Conservation (phyloP, 495 filamentous ascomycete genomes). For the Bathelium albidoporum region DNA sequence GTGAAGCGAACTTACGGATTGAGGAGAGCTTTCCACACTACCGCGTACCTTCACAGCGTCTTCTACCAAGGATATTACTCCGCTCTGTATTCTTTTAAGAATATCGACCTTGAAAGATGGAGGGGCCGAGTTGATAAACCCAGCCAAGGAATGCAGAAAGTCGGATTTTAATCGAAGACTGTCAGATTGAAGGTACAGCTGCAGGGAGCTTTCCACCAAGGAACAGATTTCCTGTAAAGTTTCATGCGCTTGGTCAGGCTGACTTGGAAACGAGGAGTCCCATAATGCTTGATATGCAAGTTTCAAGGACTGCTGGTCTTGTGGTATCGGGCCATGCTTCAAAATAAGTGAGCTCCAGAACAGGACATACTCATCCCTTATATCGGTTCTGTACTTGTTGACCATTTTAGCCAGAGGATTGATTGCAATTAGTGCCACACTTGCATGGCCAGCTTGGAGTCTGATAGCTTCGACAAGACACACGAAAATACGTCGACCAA, state of each 20-base stretch:
- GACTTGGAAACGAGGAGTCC: slow-evolving; percentile 37
- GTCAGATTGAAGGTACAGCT: neutral
- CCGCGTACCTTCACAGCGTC: slow-evolving; percentile 35
- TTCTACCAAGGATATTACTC: slow-evolving; percentile 49
- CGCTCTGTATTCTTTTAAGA: slow-evolving; percentile 48
- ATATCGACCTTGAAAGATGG: slow-evolving; percentile 24
- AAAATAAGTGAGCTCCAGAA: slow-evolving; percentile 22
- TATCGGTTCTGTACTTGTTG: slow-evolving; percentile 9
- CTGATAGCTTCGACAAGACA: slow-evolving; percentile 47
- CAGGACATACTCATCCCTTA: slow-evolving; percentile 15
- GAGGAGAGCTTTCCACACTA: neutral
- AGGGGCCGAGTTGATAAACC: slow-evolving; percentile 31
- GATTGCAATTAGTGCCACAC: slow-evolving; percentile 49
- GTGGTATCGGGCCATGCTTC: slow-evolving; percentile 19
- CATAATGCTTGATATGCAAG: slow-evolving; percentile 48
- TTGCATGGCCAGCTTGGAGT: slow-evolving; percentile 55
- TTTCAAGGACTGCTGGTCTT: slow-evolving; percentile 44
- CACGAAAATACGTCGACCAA: slow-evolving; percentile 38
- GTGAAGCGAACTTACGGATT: neutral
- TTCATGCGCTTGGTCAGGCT: slow-evolving; percentile 34
- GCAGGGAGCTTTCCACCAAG: neutral
- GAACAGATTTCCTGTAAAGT: slow-evolving; percentile 37
- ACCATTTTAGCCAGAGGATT: slow-evolving; percentile 59
- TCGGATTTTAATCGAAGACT: slow-evolving; percentile 5
- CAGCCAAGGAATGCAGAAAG: slow-evolving; percentile 28